A percentile compares a stretch with the other conserved stretches of the same genome.
phyloP scores from a whole-genome alignment of 1,284 basidiomycete genomes.

The Ceratobasidium sp. region DNA sequence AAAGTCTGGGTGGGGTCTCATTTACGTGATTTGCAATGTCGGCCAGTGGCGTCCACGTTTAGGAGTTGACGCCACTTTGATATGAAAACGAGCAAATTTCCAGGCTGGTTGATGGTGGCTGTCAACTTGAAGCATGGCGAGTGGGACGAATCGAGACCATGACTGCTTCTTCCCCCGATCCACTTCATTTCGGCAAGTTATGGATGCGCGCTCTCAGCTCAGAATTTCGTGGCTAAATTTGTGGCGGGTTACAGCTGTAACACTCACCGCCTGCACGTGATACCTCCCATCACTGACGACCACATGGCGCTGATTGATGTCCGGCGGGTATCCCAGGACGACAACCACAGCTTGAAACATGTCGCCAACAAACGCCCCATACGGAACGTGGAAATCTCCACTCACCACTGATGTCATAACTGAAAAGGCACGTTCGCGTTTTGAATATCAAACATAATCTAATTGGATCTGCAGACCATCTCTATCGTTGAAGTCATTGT shows the following conservation, averaged over 20 bases:
- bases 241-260: too few species aligned
- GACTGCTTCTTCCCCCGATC: too few species aligned
- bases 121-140: too few species aligned
- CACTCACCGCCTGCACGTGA: background rate
- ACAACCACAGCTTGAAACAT: constrained; percentile 8
- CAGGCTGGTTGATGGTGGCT: background rate
- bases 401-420: constrained; percentile 62
- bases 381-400: constrained; percentile 66
- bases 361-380: constrained; percentile 52
- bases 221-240: too few species aligned
- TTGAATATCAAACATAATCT: constrained; percentile 34
- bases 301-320: background rate
- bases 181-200: too few species aligned
- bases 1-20: background rate
- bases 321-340: background rate
- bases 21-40: background rate
- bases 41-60: background rate
- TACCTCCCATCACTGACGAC: background rate
- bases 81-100: background rate
- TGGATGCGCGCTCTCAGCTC: too few species aligned
- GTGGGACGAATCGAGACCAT: background rate
- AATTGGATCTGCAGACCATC: constrained; percentile 46
- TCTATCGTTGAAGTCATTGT: constrained; percentile 58
- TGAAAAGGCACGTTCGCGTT: constrained; percentile 53
- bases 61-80: background rate